Conservation (phyloP, 176 grass and related monocot genomes). For the Microstegium vimineum region DNA sequence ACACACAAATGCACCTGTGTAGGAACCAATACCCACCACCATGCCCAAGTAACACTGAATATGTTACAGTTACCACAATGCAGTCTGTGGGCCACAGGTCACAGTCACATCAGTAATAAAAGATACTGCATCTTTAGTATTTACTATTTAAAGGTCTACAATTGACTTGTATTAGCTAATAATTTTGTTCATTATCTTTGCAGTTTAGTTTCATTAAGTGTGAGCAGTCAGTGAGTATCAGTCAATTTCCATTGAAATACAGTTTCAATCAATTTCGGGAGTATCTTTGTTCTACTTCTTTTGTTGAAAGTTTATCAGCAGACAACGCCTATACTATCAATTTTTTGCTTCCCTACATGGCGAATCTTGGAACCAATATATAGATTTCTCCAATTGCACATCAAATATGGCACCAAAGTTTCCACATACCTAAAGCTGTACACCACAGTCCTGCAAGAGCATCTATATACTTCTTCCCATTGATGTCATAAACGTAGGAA, state of each 20-base stretch:
- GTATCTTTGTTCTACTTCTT: background rate
- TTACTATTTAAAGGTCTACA: background rate
- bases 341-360: background rate
- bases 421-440: slow-evolving; percentile 74
- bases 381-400: background rate
- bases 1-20: background rate
- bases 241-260: background rate
- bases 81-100: background rate
- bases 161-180: background rate
- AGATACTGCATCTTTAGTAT: background rate
- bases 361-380: background rate
- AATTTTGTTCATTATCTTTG: background rate
- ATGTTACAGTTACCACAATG: background rate
- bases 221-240: background rate
- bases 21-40: background rate
- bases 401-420: background rate
- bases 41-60: background rate
- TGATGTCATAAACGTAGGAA: slow-evolving; percentile 85
- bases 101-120: background rate
- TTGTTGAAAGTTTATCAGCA: background rate
- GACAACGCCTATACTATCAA: background rate
- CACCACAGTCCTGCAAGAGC: slow-evolving; percentile 91
- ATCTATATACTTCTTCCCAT: slow-evolving; percentile 92
- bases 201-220: background rate
- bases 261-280: background rate